Conservation (phyloP, 805 yeast species). For the Metschnikowia proteae region DNA sequence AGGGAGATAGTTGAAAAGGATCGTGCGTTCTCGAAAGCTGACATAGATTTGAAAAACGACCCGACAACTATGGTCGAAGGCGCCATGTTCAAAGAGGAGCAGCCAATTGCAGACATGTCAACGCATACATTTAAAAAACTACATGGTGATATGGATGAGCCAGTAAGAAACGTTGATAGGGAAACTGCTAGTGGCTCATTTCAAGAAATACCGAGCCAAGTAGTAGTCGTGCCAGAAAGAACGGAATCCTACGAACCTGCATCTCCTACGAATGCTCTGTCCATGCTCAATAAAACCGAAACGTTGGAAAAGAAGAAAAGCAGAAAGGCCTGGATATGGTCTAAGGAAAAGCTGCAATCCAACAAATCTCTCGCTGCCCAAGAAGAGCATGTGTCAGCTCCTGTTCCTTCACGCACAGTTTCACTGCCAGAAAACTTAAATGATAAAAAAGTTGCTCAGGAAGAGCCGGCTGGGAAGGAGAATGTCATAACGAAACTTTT, state of each 20-base stretch:
- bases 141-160: neutral
- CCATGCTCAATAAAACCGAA: neutral
- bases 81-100: neutral
- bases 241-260: neutral
- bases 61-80: neutral
- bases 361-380: neutral
- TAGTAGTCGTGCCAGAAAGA: neutral
- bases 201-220: neutral
- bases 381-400: neutral
- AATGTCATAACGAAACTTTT: conserved; percentile 40
- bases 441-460: conserved; percentile 8
- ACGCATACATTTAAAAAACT: neutral
- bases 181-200: neutral
- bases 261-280: neutral
- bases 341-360: conserved; percentile 20
- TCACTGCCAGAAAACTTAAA: conserved; percentile 34
- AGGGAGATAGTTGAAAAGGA: neutral
- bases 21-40: neutral
- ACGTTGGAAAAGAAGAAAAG: conserved; percentile 20
- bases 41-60: neutral
- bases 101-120: neutral
- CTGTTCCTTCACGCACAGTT: conserved; percentile 29
- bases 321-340: conserved; percentile 43
- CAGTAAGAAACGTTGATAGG: neutral
- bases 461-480: conserved; percentile 28